Conservation (phyloP, 306 rosid genomes). For the Albizia julibrissin region DNA sequence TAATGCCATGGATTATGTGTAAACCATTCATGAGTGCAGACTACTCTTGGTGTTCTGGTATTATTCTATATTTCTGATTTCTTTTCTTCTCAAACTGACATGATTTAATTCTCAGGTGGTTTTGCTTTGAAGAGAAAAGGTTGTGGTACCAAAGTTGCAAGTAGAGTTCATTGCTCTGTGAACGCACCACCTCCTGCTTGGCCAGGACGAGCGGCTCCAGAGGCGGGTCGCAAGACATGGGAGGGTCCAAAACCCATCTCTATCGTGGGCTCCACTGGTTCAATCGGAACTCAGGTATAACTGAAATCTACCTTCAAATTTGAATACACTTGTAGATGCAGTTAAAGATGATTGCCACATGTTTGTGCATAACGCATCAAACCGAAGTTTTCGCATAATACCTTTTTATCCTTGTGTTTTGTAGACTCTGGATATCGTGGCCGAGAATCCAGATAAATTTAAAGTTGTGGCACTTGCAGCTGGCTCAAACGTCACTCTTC, state of each 20-base stretch:
- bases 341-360: neutral
- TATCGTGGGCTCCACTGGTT: conserved; percentile 87
- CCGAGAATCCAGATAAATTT: conserved; percentile 92
- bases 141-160: conserved; percentile 38
- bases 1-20: neutral
- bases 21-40: neutral
- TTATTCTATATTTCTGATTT: neutral
- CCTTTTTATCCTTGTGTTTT: conserved; percentile 40
- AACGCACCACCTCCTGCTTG: conserved; percentile 86
- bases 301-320: neutral
- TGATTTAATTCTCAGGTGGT: conserved; percentile 47
- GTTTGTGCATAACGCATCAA: neutral
- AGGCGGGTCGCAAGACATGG: conserved; percentile 58
- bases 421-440: conserved; percentile 97
- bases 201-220: conserved; percentile 88
- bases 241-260: conserved; percentile 95
- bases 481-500: conserved; percentile 93
- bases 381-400: neutral
- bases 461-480: conserved; percentile 93
- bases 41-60: neutral
- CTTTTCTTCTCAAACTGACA: neutral
- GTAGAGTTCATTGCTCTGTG: conserved; percentile 62
- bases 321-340: neutral
- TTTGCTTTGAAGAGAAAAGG: conserved; percentile 66
- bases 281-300: conserved; percentile 96